These are phyloP conservation scores for Trichophyton schoenleinii DNA, from an alignment of 2,329 filamentous ascomycete species.

Conservation along the genomic window DNA sequence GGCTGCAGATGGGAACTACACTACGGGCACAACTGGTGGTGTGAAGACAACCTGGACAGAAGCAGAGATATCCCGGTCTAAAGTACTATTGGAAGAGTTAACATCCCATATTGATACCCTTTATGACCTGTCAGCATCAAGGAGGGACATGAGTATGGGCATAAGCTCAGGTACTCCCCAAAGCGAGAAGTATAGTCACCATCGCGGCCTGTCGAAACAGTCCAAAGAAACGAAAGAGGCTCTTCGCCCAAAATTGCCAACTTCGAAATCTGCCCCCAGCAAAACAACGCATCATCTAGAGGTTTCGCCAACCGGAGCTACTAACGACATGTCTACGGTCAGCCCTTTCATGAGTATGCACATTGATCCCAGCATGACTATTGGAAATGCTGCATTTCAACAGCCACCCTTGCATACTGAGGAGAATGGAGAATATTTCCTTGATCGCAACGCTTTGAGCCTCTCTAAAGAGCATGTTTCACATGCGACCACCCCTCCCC, in stretches of 20 bases:
- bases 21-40: constrained; percentile 22
- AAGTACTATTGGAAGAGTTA: constrained; percentile 47
- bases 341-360: constrained; percentile 14
- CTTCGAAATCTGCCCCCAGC: neutral
- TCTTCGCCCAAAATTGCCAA: constrained; percentile 16
- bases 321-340: neutral
- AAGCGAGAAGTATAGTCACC: constrained; percentile 18
- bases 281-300: neutral
- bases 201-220: constrained; percentile 17
- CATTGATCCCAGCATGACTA: neutral
- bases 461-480: constrained; percentile 24
- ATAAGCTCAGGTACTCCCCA: constrained; percentile 24
- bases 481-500: constrained; percentile 31
- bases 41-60: constrained; percentile 36
- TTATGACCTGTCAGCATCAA: constrained; percentile 49
- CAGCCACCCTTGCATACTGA: neutral
- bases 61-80: constrained; percentile 43
- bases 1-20: constrained; percentile 25
- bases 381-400: neutral
- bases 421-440: constrained; percentile 22
- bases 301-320: neutral
- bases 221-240: constrained; percentile 15
- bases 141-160: constrained; percentile 35
- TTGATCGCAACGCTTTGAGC: constrained; percentile 29
- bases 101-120: constrained; percentile 52